Conservation (phyloP, 768 basidiomycete genomes). For the Cyathus striatus region DNA sequence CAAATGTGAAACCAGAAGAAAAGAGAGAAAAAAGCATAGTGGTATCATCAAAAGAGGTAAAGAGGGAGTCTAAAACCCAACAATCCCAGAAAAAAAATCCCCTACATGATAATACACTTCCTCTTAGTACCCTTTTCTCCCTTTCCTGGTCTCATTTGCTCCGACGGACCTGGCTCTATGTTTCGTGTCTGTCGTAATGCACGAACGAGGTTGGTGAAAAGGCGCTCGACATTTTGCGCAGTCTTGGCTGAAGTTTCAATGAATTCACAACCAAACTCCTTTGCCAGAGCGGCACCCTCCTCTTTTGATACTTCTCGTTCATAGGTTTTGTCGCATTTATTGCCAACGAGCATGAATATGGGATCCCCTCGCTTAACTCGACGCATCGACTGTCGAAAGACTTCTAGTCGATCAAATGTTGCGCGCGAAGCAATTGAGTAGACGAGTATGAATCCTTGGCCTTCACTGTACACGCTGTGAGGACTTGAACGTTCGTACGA, state of each 20-base stretch:
- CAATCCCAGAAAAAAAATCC: conserved; percentile 60
- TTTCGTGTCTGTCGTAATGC: conserved; percentile 69
- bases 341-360: conserved; percentile 92
- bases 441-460: conserved; percentile 96
- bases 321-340: conserved; percentile 91
- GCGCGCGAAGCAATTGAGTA: conserved; percentile 95
- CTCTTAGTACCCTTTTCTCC: conserved; percentile 53
- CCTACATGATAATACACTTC: conserved; percentile 78
- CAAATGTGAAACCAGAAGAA: conserved; percentile 20
- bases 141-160: conserved; percentile 34
- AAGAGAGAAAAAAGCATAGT: conserved; percentile 44
- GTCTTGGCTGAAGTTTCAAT: conserved; percentile 98
- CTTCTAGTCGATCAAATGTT: conserved; percentile 86
- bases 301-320: conserved; percentile 89
- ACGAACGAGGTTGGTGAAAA: conserved; percentile 87
- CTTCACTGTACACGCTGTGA: conserved; percentile 74
- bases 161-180: conserved; percentile 37
- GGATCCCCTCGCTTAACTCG: conserved; percentile 84
- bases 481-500: conserved; percentile 8
- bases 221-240: conserved; percentile 83
- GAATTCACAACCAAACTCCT: conserved; percentile 86
- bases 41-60: conserved; percentile 85
- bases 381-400: conserved; percentile 86
- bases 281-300: conserved; percentile 80
- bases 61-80: conserved; percentile 65